Evolutionary conservation across 352 stramenopile genomes (phyloP).

Genomic region (Globisporangium abappressorium): DNA sequence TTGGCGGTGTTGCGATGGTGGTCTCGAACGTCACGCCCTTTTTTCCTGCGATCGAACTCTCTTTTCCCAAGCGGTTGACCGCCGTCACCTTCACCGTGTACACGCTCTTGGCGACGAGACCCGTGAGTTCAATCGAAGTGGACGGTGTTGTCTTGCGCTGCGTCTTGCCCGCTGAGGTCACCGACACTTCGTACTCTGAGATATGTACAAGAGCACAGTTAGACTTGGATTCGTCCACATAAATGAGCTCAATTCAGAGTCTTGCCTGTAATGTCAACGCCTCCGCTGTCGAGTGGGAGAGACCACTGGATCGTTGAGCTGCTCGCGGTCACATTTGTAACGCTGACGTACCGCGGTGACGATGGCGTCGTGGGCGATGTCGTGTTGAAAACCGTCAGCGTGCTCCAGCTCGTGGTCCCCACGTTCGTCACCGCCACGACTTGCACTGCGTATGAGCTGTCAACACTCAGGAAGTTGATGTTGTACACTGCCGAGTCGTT

Average conservation of each 20-base stretch:
- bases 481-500: constrained; percentile 24
- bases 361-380: constrained; percentile 27
- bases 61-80: constrained; percentile 28
- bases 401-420: constrained; percentile 38
- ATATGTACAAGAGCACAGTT: neutral
- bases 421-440: constrained; percentile 39
- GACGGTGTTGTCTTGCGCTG: constrained; percentile 9
- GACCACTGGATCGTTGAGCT: constrained; percentile 35
- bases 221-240: neutral
- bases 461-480: constrained; percentile 27
- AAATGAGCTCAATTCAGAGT: neutral
- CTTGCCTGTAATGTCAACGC: constrained; percentile 30
- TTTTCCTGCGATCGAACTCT: constrained; percentile 21
- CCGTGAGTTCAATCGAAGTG: constrained; percentile 23
- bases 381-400: constrained; percentile 23
- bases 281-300: constrained; percentile 40
- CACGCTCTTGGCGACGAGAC: constrained; percentile 31
- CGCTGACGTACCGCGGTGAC: constrained; percentile 24
- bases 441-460: constrained; percentile 31
- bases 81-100: constrained; percentile 56
- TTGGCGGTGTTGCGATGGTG: constrained; percentile 22
- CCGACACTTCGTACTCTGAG: constrained; percentile 26
- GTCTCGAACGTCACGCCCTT: constrained; percentile 43
- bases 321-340: constrained; percentile 36
- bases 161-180: constrained; percentile 21